Evolutionary conservation across 2,329 filamentous ascomycete species (phyloP).

Genomic region (Colletotrichum sidae): DNA sequence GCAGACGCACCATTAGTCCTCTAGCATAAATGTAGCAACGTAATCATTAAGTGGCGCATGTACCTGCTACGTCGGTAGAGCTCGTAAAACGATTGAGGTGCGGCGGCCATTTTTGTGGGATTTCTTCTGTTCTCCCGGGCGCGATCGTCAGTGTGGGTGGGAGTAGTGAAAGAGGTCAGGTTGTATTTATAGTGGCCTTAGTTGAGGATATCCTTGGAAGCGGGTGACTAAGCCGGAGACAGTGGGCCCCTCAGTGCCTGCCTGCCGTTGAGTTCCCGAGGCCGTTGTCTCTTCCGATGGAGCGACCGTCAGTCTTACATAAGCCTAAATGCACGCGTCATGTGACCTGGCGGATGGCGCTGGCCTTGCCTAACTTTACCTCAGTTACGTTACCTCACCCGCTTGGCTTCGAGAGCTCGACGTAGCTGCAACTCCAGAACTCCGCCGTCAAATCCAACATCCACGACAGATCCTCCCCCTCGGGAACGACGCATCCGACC

Average conservation of each 20-base stretch:
- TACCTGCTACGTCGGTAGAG: constrained; percentile 99
- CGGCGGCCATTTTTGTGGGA: constrained; percentile 57
- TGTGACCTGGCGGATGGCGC: constrained; percentile 48
- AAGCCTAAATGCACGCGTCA: constrained; percentile 42
- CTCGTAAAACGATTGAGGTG: constrained; percentile 81
- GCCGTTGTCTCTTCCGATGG: background rate
- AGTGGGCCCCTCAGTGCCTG: constrained; percentile 20
- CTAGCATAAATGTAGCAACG: constrained; percentile 45
- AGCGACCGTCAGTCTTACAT: constrained; percentile 9
- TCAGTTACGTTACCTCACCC: constrained; percentile 33
- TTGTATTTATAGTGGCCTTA: constrained; percentile 36
- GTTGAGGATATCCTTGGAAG: constrained; percentile 37
- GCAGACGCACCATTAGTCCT: constrained; percentile 39
- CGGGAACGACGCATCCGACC: constrained; percentile 37
- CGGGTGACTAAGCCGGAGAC: constrained; percentile 43
- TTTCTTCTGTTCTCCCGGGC: constrained; percentile 29
- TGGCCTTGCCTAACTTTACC: constrained; percentile 35
- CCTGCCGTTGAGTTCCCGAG: background rate
- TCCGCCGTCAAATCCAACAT: constrained; percentile 27
- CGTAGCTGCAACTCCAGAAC: constrained; percentile 37
- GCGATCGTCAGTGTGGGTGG: constrained; percentile 23
- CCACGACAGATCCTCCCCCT: constrained; percentile 18
- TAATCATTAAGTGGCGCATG: constrained; percentile 46
- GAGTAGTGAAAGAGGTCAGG: constrained; percentile 33
- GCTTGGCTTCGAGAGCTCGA: constrained; percentile 35